Percentiles rank a stretch among this genome's conserved stretches.
Conservation (phyloP, 441 rosid species). For the Bocquillonia castaneifolia region DNA sequence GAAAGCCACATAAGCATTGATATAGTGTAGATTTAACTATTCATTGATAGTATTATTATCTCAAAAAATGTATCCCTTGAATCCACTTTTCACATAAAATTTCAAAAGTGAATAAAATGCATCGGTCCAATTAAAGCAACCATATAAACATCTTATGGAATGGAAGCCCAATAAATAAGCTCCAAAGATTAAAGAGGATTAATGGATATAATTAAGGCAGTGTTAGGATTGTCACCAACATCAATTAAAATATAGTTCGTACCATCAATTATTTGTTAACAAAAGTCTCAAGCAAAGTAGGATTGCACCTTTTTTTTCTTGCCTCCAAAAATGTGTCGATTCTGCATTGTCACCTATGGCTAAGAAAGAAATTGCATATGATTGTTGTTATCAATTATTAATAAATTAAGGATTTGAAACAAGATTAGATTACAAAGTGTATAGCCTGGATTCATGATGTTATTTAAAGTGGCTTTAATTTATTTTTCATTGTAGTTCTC, state of each 20-base stretch:
- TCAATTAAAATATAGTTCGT: not conserved
- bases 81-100: slow-evolving; percentile 8
- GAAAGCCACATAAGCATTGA: slow-evolving; percentile 1
- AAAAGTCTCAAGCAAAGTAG: not conserved
- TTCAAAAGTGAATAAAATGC: not conserved
- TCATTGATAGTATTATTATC: not conserved
- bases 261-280: slow-evolving; percentile 3
- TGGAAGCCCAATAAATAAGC: not conserved
- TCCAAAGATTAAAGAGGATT: not conserved
- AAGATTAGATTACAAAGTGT: not conserved
- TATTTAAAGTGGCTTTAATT: not conserved
- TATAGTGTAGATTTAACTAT: not conserved
- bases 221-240: slow-evolving; percentile 4
- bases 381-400: not conserved
- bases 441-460: not conserved
- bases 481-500: too few species aligned
- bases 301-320: not conserved
- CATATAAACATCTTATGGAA: not conserved
- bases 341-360: not conserved
- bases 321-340: slow-evolving; percentile 8
- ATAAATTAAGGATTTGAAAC: not conserved
- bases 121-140: not conserved
- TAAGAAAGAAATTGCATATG: not conserved
- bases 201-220: not conserved
- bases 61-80: slow-evolving; percentile 8